Evolutionary conservation across 495 filamentous ascomycete genomes (phyloP).

Genomic region (Wilcoxina mikolae): DNA sequence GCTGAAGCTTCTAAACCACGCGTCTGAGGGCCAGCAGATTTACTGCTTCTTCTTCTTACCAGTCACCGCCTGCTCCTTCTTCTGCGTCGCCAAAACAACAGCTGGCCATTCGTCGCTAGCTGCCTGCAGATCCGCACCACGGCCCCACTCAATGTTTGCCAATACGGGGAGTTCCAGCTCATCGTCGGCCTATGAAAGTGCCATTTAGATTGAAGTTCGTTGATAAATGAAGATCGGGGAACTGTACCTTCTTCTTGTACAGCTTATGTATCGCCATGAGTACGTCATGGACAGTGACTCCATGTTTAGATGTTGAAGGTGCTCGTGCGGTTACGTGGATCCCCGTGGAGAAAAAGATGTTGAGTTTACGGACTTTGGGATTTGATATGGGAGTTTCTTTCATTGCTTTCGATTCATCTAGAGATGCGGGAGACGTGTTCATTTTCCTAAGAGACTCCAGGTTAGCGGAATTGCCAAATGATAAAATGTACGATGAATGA

Average conservation of each 20-base stretch:
- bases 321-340: conserved; percentile 26
- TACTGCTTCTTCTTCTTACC: conserved; percentile 22
- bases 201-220: neutral
- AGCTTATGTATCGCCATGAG: conserved; percentile 27
- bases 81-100: conserved; percentile 26
- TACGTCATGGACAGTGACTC: conserved; percentile 26
- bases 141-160: conserved; percentile 26
- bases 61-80: conserved; percentile 25
- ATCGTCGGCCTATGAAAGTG: conserved; percentile 19
- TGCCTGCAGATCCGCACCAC: conserved; percentile 21
- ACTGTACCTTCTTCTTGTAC: conserved; percentile 26
- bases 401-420: conserved; percentile 25
- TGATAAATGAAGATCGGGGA: too few species aligned
- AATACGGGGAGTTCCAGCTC: conserved; percentile 26
- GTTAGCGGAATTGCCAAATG: neutral
- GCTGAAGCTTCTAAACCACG: neutral
- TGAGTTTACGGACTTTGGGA: conserved; percentile 24
- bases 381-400: conserved; percentile 21
- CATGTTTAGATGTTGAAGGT: conserved; percentile 17
- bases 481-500: neutral
- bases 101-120: conserved; percentile 22
- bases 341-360: conserved; percentile 25
- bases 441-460: conserved; percentile 17
- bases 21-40: neutral
- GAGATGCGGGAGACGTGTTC: conserved; percentile 23